phyloP scores from a whole-genome alignment of 768 basidiomycete genomes.

The Dacryopinax primogenitus region DNA sequence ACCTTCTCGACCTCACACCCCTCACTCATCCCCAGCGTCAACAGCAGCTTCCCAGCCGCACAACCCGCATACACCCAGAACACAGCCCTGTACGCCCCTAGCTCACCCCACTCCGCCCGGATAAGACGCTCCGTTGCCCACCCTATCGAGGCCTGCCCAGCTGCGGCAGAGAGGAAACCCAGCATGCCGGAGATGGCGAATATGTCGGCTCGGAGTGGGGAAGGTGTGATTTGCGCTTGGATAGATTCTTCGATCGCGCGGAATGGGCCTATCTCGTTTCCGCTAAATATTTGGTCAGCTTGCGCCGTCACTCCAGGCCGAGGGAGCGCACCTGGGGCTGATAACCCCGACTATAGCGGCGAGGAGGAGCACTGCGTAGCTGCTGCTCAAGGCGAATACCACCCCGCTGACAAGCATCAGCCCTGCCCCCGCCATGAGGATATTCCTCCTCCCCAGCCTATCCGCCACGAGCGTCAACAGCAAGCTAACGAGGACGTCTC shows the following conservation, averaged over 20 bases:
- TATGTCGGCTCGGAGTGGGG: slow-evolving; percentile 16
- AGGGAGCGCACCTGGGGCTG: slow-evolving; percentile 13
- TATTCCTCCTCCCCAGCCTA: slow-evolving; percentile 19
- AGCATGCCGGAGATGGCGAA: slow-evolving; percentile 19
- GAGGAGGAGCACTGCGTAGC: slow-evolving; percentile 20
- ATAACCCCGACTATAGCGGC: slow-evolving; percentile 22
- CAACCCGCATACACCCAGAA: slow-evolving; percentile 20
- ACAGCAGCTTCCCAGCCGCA: slow-evolving; percentile 16
- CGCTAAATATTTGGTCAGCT: background rate
- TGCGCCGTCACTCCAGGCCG: background rate
- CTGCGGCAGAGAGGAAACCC: slow-evolving; percentile 18
- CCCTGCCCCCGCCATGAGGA: slow-evolving; percentile 20
- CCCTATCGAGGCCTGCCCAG: slow-evolving; percentile 18
- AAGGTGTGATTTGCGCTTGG: slow-evolving; percentile 19
- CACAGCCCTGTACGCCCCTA: slow-evolving; percentile 19
- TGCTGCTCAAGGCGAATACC: slow-evolving; percentile 13
- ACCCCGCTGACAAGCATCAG: slow-evolving; percentile 22
- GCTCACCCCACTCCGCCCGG: slow-evolving; percentile 17
- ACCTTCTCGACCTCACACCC: slow-evolving; percentile 13
- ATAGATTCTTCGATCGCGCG: slow-evolving; percentile 23
- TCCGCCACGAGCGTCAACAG: slow-evolving; percentile 22
- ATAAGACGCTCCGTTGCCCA: slow-evolving; percentile 13
- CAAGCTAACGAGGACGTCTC: slow-evolving; percentile 23
- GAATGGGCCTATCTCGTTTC: slow-evolving; percentile 22
- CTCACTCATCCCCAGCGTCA: slow-evolving; percentile 13